These are phyloP conservation scores for Podospora tetraspora DNA, from an alignment of 495 filamentous ascomycete genomes.

Conservation along the genomic window DNA sequence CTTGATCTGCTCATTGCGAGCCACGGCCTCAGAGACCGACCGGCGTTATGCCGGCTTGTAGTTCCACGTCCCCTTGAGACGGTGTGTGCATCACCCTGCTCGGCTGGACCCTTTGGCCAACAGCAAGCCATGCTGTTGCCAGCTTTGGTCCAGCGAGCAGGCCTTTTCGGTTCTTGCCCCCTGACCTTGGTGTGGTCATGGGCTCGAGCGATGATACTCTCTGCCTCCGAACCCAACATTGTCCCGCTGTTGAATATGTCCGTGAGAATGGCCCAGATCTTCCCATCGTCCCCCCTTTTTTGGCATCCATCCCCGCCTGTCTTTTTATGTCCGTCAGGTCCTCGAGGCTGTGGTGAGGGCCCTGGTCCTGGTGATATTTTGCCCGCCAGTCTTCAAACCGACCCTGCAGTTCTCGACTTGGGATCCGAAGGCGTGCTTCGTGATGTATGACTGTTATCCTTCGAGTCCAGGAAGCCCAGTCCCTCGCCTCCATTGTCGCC, in stretches of 20 bases:
- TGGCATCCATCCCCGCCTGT: neutral
- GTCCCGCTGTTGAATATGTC: neutral
- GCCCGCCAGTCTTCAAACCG: neutral
- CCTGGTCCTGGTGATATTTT: neutral
- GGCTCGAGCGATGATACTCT: neutral
- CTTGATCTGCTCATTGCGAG: slow-evolving; percentile 45
- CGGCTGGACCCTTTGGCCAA: neutral
- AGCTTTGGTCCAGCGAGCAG: neutral
- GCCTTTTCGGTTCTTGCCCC: neutral
- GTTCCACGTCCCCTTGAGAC: neutral
- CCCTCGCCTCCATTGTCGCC: neutral
- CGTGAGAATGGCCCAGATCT: neutral
- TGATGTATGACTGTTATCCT: neutral
- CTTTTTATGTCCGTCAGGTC: neutral
- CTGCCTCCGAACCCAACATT: neutral
- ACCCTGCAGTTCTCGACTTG: neutral
- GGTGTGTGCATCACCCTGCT: neutral
- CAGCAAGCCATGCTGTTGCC: neutral
- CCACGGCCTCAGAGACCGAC: slow-evolving; percentile 61
- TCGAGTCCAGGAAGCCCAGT: neutral
- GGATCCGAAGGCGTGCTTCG: neutral
- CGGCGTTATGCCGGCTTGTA: slow-evolving; percentile 54
- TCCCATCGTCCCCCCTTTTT: neutral
- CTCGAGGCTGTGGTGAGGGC: neutral
- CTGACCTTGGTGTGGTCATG: neutral